Percentiles rank a stretch among this genome's conserved stretches.
These are phyloP conservation scores for Lactuca saligna DNA, from an alignment of 129 eudicot species.

Conservation along the genomic window DNA sequence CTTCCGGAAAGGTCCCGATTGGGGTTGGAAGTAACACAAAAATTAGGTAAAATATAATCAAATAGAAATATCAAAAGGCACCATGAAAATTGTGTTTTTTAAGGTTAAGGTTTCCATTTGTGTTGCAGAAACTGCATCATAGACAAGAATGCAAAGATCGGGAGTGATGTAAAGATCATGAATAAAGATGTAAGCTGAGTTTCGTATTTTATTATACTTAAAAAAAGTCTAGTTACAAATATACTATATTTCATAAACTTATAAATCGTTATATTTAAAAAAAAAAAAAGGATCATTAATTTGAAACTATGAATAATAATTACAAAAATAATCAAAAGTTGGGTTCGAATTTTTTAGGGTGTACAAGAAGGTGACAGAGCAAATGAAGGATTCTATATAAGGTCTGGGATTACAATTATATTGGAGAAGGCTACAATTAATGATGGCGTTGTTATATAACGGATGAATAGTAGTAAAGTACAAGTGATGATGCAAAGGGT, in stretches of 20 bases:
- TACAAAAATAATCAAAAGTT: too few relatives aligned
- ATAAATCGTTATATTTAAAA: neutral
- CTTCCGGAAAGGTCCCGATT: constrained; percentile 89
- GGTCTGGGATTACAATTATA: constrained; percentile 87
- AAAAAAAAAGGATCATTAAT: neutral
- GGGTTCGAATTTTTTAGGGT: constrained; percentile 44
- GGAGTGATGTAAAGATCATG: constrained; percentile 77
- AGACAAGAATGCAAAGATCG: constrained; percentile 95
- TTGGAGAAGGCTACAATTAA: constrained; percentile 81
- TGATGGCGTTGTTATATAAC: constrained; percentile 77
- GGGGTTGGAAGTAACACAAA: constrained; percentile 87
- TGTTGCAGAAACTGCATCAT: constrained; percentile 80
- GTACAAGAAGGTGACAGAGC: constrained; percentile 85
- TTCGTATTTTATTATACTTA: neutral
- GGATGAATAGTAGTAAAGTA: constrained; percentile 16
- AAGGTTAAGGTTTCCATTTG: neutral
- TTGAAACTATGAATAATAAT: neutral
- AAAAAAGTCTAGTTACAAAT: too few relatives aligned
- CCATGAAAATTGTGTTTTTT: neutral
- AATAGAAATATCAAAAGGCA: neutral
- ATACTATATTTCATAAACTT: too few relatives aligned
- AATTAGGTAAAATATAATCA: constrained; percentile 47
- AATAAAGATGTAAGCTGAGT: constrained; percentile 74
- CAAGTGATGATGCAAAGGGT: constrained; percentile 30
- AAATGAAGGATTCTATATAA: constrained; percentile 87